Conservation (phyloP, 2,329 filamentous ascomycete genomes). For the Stachybotrys chartarum region DNA sequence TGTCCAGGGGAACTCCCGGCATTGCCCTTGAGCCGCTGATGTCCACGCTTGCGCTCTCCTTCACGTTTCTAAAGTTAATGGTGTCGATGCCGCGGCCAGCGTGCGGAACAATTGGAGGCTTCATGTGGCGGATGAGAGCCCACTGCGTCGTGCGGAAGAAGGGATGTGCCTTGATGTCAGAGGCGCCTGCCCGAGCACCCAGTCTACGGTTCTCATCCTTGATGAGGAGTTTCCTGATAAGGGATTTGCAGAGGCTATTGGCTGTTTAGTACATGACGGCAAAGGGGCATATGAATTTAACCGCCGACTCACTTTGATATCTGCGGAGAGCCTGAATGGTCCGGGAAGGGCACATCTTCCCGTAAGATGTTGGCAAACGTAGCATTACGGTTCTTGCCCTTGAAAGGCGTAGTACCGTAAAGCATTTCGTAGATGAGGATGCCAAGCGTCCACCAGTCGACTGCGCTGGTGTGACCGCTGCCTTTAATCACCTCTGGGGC, state of each 20-base stretch:
- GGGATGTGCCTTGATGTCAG: conserved; percentile 90
- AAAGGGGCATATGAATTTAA: background rate
- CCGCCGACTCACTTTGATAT: conserved; percentile 73
- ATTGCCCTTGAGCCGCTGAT: conserved; percentile 54
- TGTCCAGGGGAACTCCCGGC: conserved; percentile 82
- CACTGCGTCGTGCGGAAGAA: conserved; percentile 97
- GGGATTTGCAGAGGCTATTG: conserved; percentile 81
- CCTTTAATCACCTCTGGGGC: conserved; percentile 98
- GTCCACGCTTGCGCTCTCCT: conserved; percentile 93
- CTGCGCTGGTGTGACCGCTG: conserved; percentile 94
- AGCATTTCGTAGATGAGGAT: conserved; percentile 99
- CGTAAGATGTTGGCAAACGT: conserved; percentile 96
- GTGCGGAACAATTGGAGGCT: conserved; percentile 92
- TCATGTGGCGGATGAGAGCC: conserved; percentile 95
- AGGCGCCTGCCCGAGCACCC: conserved; percentile 88
- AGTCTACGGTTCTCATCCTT: conserved; percentile 94
- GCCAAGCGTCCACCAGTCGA: conserved; percentile 98
- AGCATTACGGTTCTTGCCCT: conserved; percentile 96
- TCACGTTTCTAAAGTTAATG: conserved; percentile 95
- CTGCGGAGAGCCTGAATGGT: conserved; percentile 74
- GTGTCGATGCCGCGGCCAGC: conserved; percentile 88
- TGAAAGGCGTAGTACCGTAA: conserved; percentile 97
- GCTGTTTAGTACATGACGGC: conserved; percentile 6
- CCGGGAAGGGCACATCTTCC: conserved; percentile 93
- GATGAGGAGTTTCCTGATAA: conserved; percentile 94